These are phyloP conservation scores for Cystobasidium slooffiae DNA, from an alignment of 1,284 basidiomycete genomes.

Conservation along the genomic window DNA sequence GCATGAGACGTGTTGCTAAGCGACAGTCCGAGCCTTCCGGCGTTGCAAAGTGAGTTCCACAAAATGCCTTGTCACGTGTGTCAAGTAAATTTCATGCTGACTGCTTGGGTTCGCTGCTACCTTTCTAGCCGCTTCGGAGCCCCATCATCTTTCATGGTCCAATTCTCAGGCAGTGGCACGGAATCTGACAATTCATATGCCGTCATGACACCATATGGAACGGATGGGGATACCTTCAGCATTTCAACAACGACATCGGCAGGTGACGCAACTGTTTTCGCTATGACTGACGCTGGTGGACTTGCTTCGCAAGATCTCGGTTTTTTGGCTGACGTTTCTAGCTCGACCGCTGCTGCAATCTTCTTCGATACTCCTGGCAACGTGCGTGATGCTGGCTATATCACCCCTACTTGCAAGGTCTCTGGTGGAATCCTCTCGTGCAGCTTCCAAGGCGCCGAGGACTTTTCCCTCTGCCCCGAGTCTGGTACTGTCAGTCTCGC, in stretches of 20 bases:
- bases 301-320: not conserved
- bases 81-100: not conserved
- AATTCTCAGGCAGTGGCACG: conserved; percentile 27
- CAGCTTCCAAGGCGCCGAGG: conserved; percentile 11
- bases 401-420: conserved; percentile 17
- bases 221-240: conserved; percentile 5
- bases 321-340: conserved; percentile 24
- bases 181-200: conserved; percentile 21
- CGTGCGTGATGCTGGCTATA: conserved; percentile 14
- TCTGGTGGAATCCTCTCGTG: conserved; percentile 15
- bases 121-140: conserved; percentile 35
- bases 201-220: conserved; percentile 1
- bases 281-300: conserved; percentile 21
- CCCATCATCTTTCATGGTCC: conserved; percentile 35
- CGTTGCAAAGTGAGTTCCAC: conserved; percentile 2
- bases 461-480: conserved; percentile 20
- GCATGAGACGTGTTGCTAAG: conserved; percentile 27
- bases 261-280: conserved; percentile 15
- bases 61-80: not conserved
- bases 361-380: conserved; percentile 36
- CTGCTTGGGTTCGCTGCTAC: too few species aligned
- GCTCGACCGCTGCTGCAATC: conserved; percentile 7
- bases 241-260: conserved; percentile 8
- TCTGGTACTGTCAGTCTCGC: too few species aligned
- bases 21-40: conserved; percentile 25